Evolutionary conservation across 768 basidiomycete species (phyloP).

Genomic region (Guyanaporus albipodus): DNA sequence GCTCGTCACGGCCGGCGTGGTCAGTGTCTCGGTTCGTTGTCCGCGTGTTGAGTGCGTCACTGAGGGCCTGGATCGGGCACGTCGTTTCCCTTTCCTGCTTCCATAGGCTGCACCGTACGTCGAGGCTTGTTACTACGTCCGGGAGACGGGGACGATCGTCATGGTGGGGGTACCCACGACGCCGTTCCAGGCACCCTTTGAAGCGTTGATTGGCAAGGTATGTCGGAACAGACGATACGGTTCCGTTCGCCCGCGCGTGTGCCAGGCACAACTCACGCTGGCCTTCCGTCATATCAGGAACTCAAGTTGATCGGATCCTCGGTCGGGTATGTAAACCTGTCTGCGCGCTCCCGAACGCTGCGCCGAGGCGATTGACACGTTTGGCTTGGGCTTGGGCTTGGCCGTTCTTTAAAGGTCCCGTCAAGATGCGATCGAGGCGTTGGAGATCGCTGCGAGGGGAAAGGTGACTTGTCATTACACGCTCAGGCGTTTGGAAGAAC

Average conservation of each 20-base stretch:
- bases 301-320: conserved; percentile 21
- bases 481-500: conserved; percentile 24
- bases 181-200: conserved; percentile 29
- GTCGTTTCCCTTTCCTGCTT: background rate
- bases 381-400: too few species aligned
- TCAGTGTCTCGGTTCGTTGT: too few species aligned
- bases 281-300: conserved; percentile 9
- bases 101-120: conserved; percentile 37
- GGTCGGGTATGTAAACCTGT: conserved; percentile 13
- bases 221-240: too few species aligned
- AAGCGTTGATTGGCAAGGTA: conserved; percentile 29
- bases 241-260: background rate
- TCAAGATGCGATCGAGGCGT: conserved; percentile 46
- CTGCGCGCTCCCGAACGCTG: background rate
- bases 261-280: background rate
- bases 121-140: conserved; percentile 44
- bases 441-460: conserved; percentile 40
- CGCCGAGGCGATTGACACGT: background rate
- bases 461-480: conserved; percentile 35
- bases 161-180: conserved; percentile 38
- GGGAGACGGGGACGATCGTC: conserved; percentile 39
- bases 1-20: conserved; percentile 21
- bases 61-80: too few species aligned
- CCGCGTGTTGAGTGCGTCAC: too few species aligned
- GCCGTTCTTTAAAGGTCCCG: conserved; percentile 26